These are phyloP conservation scores for Sherardia arvensis DNA, from an alignment of 257 asterid species.

Conservation along the genomic window DNA sequence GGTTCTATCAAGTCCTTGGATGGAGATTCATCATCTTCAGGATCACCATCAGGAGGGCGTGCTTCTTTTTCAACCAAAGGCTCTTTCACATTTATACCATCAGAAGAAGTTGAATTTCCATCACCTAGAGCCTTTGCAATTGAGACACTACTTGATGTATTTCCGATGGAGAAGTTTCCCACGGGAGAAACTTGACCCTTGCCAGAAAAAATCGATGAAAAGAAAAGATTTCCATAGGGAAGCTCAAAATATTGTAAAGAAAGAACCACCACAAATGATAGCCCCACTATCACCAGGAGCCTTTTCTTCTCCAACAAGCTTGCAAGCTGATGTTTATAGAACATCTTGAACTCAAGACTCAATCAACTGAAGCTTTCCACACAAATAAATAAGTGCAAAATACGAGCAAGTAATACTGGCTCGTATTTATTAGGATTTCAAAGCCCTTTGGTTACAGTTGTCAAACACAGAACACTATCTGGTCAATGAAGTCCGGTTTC, in stretches of 20 bases:
- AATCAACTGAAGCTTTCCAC: conserved; percentile 4
- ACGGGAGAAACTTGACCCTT: conserved; percentile 17
- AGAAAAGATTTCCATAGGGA: conserved; percentile 38
- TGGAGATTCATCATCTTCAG: conserved; percentile 54
- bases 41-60: conserved; percentile 26
- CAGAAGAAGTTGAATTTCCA: conserved; percentile 15
- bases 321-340: conserved; percentile 25
- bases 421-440: not conserved
- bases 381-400: conserved; percentile 17
- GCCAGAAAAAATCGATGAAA: conserved; percentile 33
- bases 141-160: conserved; percentile 15
- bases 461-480: not conserved
- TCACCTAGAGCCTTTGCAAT: conserved; percentile 3
- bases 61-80: conserved; percentile 23
- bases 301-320: conserved; percentile 43
- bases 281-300: conserved; percentile 46
- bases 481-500: not conserved
- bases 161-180: conserved; percentile 16
- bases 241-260: conserved; percentile 58
- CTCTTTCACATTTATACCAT: conserved; percentile 18
- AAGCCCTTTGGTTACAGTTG: not conserved
- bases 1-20: conserved; percentile 28
- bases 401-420: not conserved
- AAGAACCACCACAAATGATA: conserved; percentile 42
- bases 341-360: conserved; percentile 32